A percentile compares a stretch with the other conserved stretches of the same genome.
These are phyloP conservation scores for Lecanicillium sp. DNA, from an alignment of 2,329 filamentous ascomycete genomes.

Conservation along the genomic window DNA sequence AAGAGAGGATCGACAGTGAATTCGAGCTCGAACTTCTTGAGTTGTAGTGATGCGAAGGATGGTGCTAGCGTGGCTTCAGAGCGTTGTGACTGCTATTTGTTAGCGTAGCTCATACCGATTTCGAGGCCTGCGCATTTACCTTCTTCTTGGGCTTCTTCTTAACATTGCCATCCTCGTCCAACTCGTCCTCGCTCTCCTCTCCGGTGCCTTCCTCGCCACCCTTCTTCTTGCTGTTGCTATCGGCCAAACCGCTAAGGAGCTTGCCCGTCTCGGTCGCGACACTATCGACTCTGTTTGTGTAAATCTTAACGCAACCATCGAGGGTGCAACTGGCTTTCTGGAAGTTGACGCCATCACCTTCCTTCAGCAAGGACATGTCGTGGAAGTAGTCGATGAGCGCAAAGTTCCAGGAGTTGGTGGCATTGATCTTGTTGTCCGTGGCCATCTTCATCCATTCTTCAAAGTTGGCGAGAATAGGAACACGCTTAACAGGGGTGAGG, in stretches of 20 bases:
- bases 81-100: conserved; percentile 50
- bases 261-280: conserved; percentile 97
- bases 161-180: conserved; percentile 55
- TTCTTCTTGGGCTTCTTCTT: conserved; percentile 67
- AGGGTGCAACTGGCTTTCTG: conserved; percentile 97
- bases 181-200: conserved; percentile 59
- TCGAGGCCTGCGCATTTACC: conserved; percentile 38
- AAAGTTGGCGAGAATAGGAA: conserved; percentile 94
- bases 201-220: conserved; percentile 61
- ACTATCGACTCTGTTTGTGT: conserved; percentile 95
- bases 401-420: conserved; percentile 98
- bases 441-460: conserved; percentile 99
- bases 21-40: conserved; percentile 97
- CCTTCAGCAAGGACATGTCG: conserved; percentile 94
- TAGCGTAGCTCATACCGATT: background rate
- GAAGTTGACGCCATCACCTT: conserved; percentile 96
- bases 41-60: conserved; percentile 78
- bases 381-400: conserved; percentile 99
- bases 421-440: conserved; percentile 98
- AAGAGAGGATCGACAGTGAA: conserved; percentile 97
- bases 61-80: conserved; percentile 90
- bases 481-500: conserved; percentile 92
- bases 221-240: conserved; percentile 73
- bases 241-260: conserved; percentile 84
- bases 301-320: conserved; percentile 98